These are phyloP conservation scores for Rhinocladiella similis DNA, from an alignment of 2,329 filamentous ascomycete genomes.

Conservation along the genomic window DNA sequence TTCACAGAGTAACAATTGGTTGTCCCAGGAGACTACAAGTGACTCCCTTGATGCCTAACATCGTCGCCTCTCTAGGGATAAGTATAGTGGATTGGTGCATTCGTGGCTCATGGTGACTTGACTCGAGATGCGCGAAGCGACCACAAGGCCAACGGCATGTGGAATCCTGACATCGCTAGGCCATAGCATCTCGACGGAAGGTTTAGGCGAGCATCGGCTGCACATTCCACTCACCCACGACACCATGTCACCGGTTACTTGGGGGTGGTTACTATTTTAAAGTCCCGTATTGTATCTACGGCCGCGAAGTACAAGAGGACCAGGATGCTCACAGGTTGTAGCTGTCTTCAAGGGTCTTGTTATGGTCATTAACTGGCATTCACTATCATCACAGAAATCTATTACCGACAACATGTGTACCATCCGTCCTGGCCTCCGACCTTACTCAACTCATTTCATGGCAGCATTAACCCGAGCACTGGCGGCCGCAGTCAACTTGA, in stretches of 20 bases:
- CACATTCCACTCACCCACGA: slow-evolving; percentile 6
- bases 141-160: neutral
- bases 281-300: neutral
- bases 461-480: slow-evolving; percentile 66
- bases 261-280: neutral
- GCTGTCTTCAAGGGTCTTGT: no score
- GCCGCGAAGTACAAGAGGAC: no score
- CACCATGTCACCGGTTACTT: neutral
- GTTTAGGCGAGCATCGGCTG: slow-evolving; percentile 15
- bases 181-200: neutral
- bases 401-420: no score
- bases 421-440: no score
- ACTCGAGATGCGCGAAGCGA: slow-evolving; percentile 2
- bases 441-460: neutral
- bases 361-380: no score
- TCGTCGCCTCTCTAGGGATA: neutral
- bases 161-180: neutral
- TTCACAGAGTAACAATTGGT: slow-evolving; percentile 1
- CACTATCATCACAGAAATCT: no score
- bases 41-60: neutral
- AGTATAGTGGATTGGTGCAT: neutral
- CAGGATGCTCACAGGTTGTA: no score
- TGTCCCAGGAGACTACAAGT: neutral
- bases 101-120: slow-evolving; percentile 2
- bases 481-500: slow-evolving; percentile 55